Percentiles rank a stretch among this genome's conserved stretches.
Evolutionary conservation across 495 filamentous ascomycete genomes (phyloP).

Genomic region (Chaetomium cochliodes): DNA sequence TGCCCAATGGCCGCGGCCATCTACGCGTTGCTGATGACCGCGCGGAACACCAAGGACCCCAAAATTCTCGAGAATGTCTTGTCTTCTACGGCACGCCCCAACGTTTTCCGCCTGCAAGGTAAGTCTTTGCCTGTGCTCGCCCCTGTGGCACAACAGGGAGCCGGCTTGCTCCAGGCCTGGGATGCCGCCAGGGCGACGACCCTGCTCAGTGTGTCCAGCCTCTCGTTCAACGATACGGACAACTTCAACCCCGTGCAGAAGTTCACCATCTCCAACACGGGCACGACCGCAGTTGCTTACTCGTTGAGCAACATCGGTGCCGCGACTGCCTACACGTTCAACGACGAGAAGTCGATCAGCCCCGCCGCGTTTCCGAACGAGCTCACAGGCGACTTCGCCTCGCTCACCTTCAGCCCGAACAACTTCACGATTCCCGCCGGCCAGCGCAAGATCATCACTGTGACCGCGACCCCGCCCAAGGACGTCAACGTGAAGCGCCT

Average conservation of each 20-base stretch:
- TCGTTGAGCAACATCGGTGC: slow-evolving; percentile 44
- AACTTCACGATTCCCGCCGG: slow-evolving; percentile 41
- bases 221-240: slow-evolving; percentile 60
- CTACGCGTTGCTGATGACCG: slow-evolving; percentile 53
- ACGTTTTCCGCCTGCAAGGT: slow-evolving; percentile 50
- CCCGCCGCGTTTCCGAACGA: slow-evolving; percentile 44
- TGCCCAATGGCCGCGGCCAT: slow-evolving; percentile 56
- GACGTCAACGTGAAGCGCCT: slow-evolving; percentile 43
- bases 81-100: slow-evolving; percentile 47
- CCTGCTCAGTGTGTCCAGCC: slow-evolving; percentile 51
- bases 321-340: slow-evolving; percentile 48
- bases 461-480: slow-evolving; percentile 44
- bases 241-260: slow-evolving; percentile 47
- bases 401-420: slow-evolving; percentile 33
- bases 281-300: slow-evolving; percentile 47
- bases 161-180: slow-evolving; percentile 56
- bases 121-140: slow-evolving; percentile 42
- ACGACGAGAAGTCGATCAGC: slow-evolving; percentile 26
- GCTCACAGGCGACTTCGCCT: slow-evolving; percentile 39
- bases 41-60: slow-evolving; percentile 50
- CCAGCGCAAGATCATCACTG: slow-evolving; percentile 40
- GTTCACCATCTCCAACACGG: slow-evolving; percentile 56
- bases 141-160: slow-evolving; percentile 58
- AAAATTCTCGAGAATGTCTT: slow-evolving; percentile 47
- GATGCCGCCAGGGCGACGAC: slow-evolving; percentile 56